phyloP scores from a whole-genome alignment of 176 grass and related monocot species.

The Hordeum marinum region DNA sequence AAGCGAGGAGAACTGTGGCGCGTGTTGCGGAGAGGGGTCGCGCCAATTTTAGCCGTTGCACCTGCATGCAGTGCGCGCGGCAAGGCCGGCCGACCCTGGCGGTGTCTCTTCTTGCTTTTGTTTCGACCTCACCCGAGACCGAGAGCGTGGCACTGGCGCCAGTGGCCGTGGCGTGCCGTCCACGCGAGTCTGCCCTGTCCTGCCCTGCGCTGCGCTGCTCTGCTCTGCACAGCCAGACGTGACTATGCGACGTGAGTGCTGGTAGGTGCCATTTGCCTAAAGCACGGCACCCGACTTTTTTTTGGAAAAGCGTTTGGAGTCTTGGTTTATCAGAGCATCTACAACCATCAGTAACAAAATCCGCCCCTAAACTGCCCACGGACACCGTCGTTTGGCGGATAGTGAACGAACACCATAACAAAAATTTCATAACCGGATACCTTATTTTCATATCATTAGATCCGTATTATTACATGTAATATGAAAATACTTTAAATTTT shows the following conservation, averaged over 20 bases:
- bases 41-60: conserved; percentile 34
- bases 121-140: background rate
- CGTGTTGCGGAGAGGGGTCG: background rate
- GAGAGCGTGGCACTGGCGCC: background rate
- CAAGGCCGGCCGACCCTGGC: conserved; percentile 31
- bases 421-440: too few species aligned
- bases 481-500: too few species aligned
- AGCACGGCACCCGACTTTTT: background rate
- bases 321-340: too few species aligned
- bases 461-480: too few species aligned
- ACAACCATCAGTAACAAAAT: too few species aligned
- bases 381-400: too few species aligned
- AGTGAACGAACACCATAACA: too few species aligned
- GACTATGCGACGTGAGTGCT: background rate
- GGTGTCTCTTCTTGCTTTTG: background rate
- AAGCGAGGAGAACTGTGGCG: conserved; percentile 18
- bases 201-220: background rate
- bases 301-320: too few species aligned
- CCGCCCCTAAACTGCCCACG: too few species aligned
- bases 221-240: background rate
- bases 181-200: background rate
- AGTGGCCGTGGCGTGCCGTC: background rate
- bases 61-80: conserved; percentile 37
- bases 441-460: too few species aligned
- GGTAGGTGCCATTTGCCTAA: background rate